phyloP scores from a whole-genome alignment of 768 basidiomycete species.

The Leccinum barrowsii region DNA sequence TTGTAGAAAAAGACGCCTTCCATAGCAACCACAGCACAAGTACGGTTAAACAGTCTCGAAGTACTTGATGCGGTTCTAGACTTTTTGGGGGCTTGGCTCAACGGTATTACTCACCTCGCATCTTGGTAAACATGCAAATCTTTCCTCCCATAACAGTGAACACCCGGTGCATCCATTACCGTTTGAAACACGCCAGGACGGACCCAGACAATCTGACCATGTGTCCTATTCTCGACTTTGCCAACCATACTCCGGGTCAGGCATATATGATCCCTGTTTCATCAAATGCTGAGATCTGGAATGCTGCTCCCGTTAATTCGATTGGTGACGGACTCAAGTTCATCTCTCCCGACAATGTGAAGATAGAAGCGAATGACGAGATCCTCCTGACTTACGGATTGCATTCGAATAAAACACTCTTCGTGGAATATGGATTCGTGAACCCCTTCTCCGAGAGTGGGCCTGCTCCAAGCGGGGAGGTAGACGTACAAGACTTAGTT shows the following conservation, averaged over 20 bases:
- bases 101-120: conserved; percentile 46
- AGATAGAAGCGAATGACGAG: conserved; percentile 54
- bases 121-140: conserved; percentile 2
- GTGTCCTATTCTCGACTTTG: conserved; percentile 88
- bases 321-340: conserved; percentile 49
- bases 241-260: conserved; percentile 60
- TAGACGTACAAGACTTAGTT: conserved; percentile 57
- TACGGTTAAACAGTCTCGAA: neutral
- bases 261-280: conserved; percentile 44
- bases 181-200: conserved; percentile 43
- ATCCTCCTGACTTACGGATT: conserved; percentile 75
- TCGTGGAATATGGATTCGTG: conserved; percentile 91
- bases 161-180: conserved; percentile 83
- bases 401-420: conserved; percentile 73
- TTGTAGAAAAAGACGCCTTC: conserved; percentile 8
- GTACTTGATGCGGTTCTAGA: conserved; percentile 28
- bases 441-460: conserved; percentile 33
- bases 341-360: conserved; percentile 41
- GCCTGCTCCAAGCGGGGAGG: conserved; percentile 43
- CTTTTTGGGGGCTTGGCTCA: conserved; percentile 91
- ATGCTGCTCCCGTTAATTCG: conserved; percentile 32
- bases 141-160: conserved; percentile 57
- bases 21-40: neutral
- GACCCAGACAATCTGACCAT: conserved; percentile 79
- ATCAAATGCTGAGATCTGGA: conserved; percentile 36